Evolutionary conservation across 176 grass and related monocot species (phyloP).

Genomic region (Puccinellia tenuiflora): DNA sequence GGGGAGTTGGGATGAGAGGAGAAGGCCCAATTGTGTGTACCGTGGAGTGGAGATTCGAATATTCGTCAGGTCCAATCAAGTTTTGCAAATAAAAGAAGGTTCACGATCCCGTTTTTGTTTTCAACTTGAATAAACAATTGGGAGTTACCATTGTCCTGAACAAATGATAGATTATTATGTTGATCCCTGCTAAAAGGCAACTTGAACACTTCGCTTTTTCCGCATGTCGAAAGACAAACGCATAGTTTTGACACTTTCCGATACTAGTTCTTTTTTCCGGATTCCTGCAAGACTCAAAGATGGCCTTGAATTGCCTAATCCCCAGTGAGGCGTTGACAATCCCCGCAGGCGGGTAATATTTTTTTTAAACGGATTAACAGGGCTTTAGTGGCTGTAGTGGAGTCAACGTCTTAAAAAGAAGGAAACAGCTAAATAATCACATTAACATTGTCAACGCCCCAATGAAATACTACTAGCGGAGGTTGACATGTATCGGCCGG

Average conservation of each 20-base stretch:
- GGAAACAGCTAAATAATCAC: neutral
- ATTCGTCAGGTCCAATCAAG: neutral
- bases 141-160: neutral
- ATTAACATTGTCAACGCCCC: conserved; percentile 23
- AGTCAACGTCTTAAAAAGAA: conserved; percentile 27
- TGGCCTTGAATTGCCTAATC: conserved; percentile 9
- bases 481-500: conserved; percentile 15
- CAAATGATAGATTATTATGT: neutral
- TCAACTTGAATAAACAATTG: neutral
- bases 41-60: neutral
- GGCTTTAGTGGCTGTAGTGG: neutral
- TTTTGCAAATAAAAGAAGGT: neutral
- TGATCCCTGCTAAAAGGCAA: conserved; percentile 16
- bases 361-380: neutral
- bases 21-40: neutral
- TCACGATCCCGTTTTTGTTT: neutral
- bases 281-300: conserved; percentile 23
- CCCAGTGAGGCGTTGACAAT: conserved; percentile 28
- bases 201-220: conserved; percentile 13
- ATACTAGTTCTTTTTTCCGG: neutral
- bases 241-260: neutral
- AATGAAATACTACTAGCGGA: neutral
- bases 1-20: neutral
- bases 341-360: neutral
- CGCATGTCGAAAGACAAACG: conserved; percentile 5